Evolutionary conservation across 2,329 filamentous ascomycete genomes (phyloP), one percentile per base, ranked within the genome.

Genomic region (Colletotrichum sp.): DNA sequence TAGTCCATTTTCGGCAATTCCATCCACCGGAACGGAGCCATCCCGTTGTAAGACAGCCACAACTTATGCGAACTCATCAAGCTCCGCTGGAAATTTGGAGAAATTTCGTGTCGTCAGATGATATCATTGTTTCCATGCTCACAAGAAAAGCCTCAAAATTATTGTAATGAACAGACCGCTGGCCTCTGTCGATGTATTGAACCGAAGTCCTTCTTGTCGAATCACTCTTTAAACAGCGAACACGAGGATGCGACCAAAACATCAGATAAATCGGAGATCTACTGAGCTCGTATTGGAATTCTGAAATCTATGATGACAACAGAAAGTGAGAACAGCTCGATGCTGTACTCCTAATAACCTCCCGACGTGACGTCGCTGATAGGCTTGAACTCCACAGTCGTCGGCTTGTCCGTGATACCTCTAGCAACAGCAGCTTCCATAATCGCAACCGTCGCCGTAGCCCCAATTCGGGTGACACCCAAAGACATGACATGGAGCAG

Each of bases 401-500:
- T 81, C 18, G 81, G 81, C 34, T 79, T 9, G 3, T 83, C 77
- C 3, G 78, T 83, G 64, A 92, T 90, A 0, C 89, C 90, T 30
- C 90, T 84, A 68, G 78, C 84, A 21, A 81, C 84, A 4, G 90
- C 91, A 78, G 92, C 91, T 30, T 90, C 86, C 76, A 93, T 77
- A 49, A 93, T 92, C 0, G 85, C 84, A 55, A 86, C 83, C 0
- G 90, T 92, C 5, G 90, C 89, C 1, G 89, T 90, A 1, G 90
- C 89, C 0, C 91, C 91, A 60, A 93, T 88, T 12, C 91, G 84
- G 3, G 86, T 89, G 0, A 91, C 89, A 0, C 91, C 90, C 4
- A 92, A 76, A 3, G 85, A 86, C 86, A 89, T 89, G 12, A 90
- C 88, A 74, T 88, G 85, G 21, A 92, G 79, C 55, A 92, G 76